Conservation (phyloP, 441 rosid genomes). For the Melastoma candidum region DNA sequence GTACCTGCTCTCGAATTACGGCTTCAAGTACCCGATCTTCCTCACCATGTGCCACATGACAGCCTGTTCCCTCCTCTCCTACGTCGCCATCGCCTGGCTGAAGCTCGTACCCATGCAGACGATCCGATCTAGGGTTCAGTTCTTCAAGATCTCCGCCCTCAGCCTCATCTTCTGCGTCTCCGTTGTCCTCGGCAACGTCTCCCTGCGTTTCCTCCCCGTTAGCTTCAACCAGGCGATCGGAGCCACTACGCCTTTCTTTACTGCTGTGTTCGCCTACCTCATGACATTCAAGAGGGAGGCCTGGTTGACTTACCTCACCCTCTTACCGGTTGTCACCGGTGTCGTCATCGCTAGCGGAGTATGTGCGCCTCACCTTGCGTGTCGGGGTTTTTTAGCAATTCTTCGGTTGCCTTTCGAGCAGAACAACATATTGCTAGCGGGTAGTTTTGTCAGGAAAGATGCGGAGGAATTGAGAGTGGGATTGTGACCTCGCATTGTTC, state of each 20-base stretch:
- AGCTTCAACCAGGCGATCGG: conserved; percentile 19
- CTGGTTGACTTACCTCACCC: conserved; percentile 16
- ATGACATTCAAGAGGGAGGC: conserved; percentile 19
- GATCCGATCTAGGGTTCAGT: conserved; percentile 17
- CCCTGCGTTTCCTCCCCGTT: conserved; percentile 17
- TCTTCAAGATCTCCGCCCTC: conserved; percentile 16
- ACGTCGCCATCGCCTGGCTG: conserved; percentile 20
- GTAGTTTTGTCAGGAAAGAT: no score
- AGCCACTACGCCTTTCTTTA: conserved; percentile 20
- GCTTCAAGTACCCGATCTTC: conserved; percentile 22
- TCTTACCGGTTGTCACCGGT: conserved; percentile 17
- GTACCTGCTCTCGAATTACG: conserved; percentile 17
- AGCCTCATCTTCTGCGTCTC: conserved; percentile 19
- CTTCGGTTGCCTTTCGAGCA: no score
- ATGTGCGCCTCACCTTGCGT: neutral
- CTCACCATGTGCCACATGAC: conserved; percentile 24
- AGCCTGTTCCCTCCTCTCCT: conserved; percentile 18
- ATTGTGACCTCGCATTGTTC: no score
- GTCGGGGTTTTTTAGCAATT: no score
- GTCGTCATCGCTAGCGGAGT: conserved; percentile 21
- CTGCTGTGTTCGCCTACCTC: conserved; percentile 18
- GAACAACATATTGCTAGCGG: no score
- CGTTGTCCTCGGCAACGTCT: conserved; percentile 18
- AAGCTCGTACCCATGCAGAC: conserved; percentile 22
- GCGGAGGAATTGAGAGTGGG: no score